Percentiles rank a stretch among this genome's conserved stretches.
These are phyloP conservation scores for Purpureocillium takamizusanense DNA, from an alignment of 2,329 filamentous ascomycete genomes.

Conservation along the genomic window DNA sequence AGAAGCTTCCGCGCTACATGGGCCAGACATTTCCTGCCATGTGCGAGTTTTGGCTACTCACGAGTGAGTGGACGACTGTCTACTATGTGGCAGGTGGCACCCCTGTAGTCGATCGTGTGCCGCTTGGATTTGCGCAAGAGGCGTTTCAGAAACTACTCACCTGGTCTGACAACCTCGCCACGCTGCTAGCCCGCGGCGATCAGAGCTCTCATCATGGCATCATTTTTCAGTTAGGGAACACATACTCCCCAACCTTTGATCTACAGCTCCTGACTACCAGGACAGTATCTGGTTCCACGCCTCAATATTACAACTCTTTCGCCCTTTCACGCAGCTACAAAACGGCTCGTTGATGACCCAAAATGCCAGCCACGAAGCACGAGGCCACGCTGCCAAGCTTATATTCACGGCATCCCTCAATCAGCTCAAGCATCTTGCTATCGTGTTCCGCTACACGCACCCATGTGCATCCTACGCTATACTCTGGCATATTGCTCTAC, in stretches of 20 bases:
- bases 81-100: background rate
- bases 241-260: background rate
- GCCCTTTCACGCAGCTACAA: background rate
- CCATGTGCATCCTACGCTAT: background rate
- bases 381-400: background rate
- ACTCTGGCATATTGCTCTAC: background rate
- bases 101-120: background rate
- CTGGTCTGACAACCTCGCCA: background rate
- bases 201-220: background rate
- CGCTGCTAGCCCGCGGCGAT: background rate
- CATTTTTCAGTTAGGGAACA: background rate
- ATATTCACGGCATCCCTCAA: background rate
- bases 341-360: too few relatives aligned
- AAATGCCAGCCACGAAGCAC: too few relatives aligned
- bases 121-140: background rate
- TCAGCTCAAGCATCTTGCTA: background rate
- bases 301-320: background rate
- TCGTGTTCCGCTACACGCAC: background rate
- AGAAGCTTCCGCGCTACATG: background rate
- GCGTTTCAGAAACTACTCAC: background rate
- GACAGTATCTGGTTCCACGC: background rate
- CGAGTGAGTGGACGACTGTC: background rate
- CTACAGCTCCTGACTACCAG: background rate
- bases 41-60: background rate
- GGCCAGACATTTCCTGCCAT: background rate